These are phyloP conservation scores for Xylaria sp. DNA, from an alignment of 2,329 filamentous ascomycete genomes.

Conservation along the genomic window DNA sequence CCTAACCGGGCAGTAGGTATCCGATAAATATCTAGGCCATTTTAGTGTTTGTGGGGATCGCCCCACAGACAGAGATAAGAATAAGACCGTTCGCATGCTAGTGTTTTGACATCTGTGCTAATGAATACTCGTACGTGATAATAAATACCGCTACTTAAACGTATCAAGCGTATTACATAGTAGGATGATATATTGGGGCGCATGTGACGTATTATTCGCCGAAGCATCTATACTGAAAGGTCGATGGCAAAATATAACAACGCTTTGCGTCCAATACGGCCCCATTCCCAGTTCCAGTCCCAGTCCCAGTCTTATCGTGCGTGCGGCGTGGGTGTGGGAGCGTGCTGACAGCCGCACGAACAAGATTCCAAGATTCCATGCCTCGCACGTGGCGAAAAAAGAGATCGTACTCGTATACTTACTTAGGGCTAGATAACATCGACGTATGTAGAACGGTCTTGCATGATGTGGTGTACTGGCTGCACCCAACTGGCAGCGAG, in stretches of 20 bases:
- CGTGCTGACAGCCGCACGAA: slow-evolving; percentile 7
- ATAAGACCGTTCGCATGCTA: slow-evolving; percentile 12
- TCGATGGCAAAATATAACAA: neutral
- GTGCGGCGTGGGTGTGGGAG: slow-evolving; percentile 1
- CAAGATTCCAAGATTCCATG: slow-evolving; percentile 9
- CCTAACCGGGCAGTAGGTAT: slow-evolving; percentile 22
- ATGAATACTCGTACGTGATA: slow-evolving; percentile 3
- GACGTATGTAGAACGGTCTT: neutral
- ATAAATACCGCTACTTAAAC: slow-evolving; percentile 4
- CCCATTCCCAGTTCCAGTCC: too few species aligned
- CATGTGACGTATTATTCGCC: slow-evolving; percentile 10
- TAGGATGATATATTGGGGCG: neutral
- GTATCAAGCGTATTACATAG: too few species aligned
- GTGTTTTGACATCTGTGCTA: slow-evolving; percentile 10
- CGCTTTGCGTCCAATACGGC: neutral
- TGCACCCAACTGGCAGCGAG: neutral
- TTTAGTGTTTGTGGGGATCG: slow-evolving; percentile 19
- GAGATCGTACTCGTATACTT: neutral
- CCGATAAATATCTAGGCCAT: neutral
- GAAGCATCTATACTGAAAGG: neutral
- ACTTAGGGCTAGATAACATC: neutral
- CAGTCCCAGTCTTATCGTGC: neutral
- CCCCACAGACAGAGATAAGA: slow-evolving; percentile 30
- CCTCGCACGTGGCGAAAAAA: slow-evolving; percentile 27
- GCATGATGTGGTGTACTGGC: slow-evolving; percentile 6